These are phyloP conservation scores for Dryas integrifolia DNA, from an alignment of 331 rosid species.

Conservation along the genomic window DNA sequence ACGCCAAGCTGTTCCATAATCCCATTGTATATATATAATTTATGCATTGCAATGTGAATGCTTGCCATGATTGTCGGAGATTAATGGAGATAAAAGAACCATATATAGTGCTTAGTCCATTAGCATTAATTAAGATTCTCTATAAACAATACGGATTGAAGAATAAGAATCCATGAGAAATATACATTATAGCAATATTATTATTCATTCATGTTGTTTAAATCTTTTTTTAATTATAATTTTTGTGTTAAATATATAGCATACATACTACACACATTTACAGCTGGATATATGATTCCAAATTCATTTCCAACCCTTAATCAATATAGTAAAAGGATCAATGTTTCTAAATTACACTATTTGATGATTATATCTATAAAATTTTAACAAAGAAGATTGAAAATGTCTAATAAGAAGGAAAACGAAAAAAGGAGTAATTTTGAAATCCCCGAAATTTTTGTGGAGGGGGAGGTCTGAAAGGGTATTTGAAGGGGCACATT, in stretches of 20 bases:
- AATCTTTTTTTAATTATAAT: no score
- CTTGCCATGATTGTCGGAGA: conserved; percentile 57
- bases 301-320: conserved; percentile 4
- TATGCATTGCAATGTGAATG: conserved; percentile 46
- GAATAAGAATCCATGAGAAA: conserved; percentile 1
- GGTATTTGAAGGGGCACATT: no score
- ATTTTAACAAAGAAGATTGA: no score
- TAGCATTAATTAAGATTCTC: conserved; percentile 11
- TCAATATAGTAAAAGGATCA: conserved; percentile 12
- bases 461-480: no score
- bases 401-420: no score
- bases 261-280: not conserved
- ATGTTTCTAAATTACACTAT: no score
- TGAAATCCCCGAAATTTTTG: no score
- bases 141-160: not conserved
- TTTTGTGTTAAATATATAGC: no score
- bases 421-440: no score
- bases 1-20: conserved; percentile 50
- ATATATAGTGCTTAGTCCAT: not conserved
- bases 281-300: not conserved
- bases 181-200: not conserved
- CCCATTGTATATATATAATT: not conserved
- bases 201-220: no score
- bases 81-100: conserved; percentile 24
- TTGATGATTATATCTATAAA: no score